These are phyloP conservation scores for Halenospora varia DNA, from an alignment of 495 filamentous ascomycete genomes.

Conservation along the genomic window DNA sequence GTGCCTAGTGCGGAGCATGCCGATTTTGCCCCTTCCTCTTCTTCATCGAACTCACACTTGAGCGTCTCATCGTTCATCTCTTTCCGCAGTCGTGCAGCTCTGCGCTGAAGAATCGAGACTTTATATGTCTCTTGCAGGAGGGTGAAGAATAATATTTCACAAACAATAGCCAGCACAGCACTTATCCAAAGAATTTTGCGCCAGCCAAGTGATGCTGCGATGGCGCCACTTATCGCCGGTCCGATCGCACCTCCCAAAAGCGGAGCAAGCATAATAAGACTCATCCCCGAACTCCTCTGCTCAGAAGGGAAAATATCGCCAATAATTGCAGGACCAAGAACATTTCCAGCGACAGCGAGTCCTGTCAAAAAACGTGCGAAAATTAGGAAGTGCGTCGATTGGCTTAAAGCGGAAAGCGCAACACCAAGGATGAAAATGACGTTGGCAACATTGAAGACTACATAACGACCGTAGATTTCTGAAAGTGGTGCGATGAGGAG, in stretches of 20 bases:
- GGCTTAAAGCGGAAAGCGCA: constrained; percentile 38
- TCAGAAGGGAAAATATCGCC: constrained; percentile 52
- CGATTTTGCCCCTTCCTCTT: constrained; percentile 12
- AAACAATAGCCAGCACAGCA: constrained; percentile 39
- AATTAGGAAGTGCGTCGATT: constrained; percentile 40
- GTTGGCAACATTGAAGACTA: constrained; percentile 49
- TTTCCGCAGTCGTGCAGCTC: constrained; percentile 36
- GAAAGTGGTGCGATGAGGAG: constrained; percentile 56
- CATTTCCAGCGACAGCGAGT: constrained; percentile 47
- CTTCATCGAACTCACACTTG: constrained; percentile 39
- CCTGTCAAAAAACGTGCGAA: constrained; percentile 46
- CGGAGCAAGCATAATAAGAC: constrained; percentile 43
- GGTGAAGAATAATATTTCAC: constrained; percentile 36
- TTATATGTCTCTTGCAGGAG: constrained; percentile 49
- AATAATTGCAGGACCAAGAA: constrained; percentile 54
- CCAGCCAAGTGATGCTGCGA: constrained; percentile 51
- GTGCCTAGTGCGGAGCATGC: constrained; percentile 22
- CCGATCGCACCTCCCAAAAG: constrained; percentile 39
- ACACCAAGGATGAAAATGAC: constrained; percentile 44
- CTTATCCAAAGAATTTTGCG: constrained; percentile 54
- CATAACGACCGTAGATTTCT: constrained; percentile 51
- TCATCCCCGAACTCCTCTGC: constrained; percentile 47
- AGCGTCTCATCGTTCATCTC: constrained; percentile 39
- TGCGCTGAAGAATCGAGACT: constrained; percentile 37
- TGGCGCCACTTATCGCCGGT: constrained; percentile 49